Conservation (phyloP, 192 early-diverging fungal species). For the Geranomyces variabilis region DNA sequence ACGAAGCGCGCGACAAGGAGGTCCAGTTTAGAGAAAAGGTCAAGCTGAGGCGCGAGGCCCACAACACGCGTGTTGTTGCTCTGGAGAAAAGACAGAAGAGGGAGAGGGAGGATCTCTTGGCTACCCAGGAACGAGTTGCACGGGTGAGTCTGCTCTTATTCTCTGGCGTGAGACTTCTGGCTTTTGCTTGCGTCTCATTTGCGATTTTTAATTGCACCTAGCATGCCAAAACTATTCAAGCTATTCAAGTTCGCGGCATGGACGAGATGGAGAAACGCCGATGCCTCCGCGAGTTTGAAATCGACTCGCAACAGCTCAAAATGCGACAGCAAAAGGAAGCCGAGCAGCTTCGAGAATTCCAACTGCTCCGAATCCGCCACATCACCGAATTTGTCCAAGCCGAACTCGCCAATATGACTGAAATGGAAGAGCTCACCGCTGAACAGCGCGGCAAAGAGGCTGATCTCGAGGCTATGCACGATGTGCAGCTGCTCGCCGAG, state of each 20-base stretch:
- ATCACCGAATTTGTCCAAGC: conserved; percentile 25
- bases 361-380: conserved; percentile 45
- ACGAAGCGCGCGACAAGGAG: conserved; percentile 34
- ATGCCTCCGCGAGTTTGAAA: conserved; percentile 26
- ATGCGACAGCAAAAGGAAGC: conserved; percentile 41
- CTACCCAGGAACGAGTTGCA: conserved; percentile 18
- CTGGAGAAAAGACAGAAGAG: conserved; percentile 34
- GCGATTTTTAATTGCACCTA: neutral
- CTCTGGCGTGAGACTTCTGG: neutral
- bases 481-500: conserved; percentile 15
- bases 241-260: conserved; percentile 30
- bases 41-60: conserved; percentile 24
- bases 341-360: conserved; percentile 45
- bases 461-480: conserved; percentile 22
- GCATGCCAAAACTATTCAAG: conserved; percentile 30
- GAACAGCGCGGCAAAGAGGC: conserved; percentile 22
- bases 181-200: neutral
- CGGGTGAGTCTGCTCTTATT: conserved; percentile 3
- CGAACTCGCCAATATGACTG: conserved; percentile 31
- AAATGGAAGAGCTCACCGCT: conserved; percentile 31
- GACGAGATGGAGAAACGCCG: conserved; percentile 23
- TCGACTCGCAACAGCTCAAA: conserved; percentile 35
- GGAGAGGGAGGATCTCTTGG: conserved; percentile 33
- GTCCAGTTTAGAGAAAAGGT: conserved; percentile 25
- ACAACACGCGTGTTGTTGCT: conserved; percentile 7